Percentiles rank a stretch among this genome's conserved stretches.
These are phyloP conservation scores for Anthoceros angustus DNA, from an alignment of 225 moss, liverwort and hornwort species.

Conservation along the genomic window DNA sequence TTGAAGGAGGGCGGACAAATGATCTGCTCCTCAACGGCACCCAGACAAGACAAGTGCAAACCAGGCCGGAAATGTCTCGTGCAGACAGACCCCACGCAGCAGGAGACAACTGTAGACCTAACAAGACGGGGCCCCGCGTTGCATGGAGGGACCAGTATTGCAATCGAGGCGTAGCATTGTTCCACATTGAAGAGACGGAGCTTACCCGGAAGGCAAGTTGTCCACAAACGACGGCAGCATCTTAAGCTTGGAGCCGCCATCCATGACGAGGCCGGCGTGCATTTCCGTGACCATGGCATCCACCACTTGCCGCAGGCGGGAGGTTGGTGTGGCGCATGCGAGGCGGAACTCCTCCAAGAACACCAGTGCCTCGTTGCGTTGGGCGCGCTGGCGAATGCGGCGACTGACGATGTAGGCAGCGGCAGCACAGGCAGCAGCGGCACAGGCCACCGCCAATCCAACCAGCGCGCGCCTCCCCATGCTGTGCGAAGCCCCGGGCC, in stretches of 20 bases:
- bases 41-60: too few relatives aligned
- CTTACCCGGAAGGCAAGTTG: conserved; percentile 63
- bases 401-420: conserved; percentile 27
- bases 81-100: not conserved
- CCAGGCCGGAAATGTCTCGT: too few relatives aligned
- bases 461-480: conserved; percentile 23
- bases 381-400: conserved; percentile 19
- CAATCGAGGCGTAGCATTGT: not conserved
- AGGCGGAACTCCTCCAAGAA: conserved; percentile 47
- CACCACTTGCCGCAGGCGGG: conserved; percentile 56
- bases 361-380: conserved; percentile 15
- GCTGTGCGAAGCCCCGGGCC: too few relatives aligned
- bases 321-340: conserved; percentile 48
- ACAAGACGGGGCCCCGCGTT: not conserved
- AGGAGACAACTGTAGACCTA: not conserved
- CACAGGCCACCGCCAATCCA: conserved; percentile 28
- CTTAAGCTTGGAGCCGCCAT: conserved; percentile 66
- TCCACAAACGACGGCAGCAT: conserved; percentile 87
- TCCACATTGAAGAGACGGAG: not conserved
- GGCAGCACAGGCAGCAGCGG: conserved; percentile 32
- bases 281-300: conserved; percentile 75
- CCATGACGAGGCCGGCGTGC: conserved; percentile 63
- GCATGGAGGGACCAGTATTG: conserved; percentile 5
- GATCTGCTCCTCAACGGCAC: too few relatives aligned
- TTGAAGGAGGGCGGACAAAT: too few relatives aligned